phyloP scores from a whole-genome alignment of 306 rosid species.

The Neltuma alba region DNA sequence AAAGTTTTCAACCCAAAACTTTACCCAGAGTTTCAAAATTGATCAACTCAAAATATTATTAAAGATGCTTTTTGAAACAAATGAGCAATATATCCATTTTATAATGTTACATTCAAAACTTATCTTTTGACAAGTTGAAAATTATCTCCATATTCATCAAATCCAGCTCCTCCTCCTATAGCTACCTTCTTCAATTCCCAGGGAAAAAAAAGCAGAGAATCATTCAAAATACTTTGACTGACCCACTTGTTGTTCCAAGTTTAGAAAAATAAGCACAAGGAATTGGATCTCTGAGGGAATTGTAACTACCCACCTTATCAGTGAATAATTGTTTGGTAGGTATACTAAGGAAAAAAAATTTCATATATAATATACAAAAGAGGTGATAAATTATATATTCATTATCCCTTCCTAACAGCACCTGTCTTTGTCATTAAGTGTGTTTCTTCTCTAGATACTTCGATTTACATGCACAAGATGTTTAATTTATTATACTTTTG shows the following conservation, averaged over 20 bases:
- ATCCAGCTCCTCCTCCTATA: background rate
- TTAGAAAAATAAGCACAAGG: background rate
- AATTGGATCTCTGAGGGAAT: background rate
- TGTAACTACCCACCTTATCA: background rate
- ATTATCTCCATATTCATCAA: background rate
- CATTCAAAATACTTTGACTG: background rate
- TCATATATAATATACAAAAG: background rate
- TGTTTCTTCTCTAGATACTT: background rate
- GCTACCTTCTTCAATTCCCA: background rate
- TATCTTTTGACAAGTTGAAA: background rate
- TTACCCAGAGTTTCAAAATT: constrained; percentile 1
- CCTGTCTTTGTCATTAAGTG: background rate
- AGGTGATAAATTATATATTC: background rate
- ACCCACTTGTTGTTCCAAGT: background rate
- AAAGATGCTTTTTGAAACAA: background rate
- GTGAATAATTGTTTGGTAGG: background rate
- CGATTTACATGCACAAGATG: background rate
- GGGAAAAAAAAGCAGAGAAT: background rate
- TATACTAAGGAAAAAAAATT: background rate
- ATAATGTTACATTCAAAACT: background rate
- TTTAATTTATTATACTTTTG: too few relatives aligned
- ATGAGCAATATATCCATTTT: background rate
- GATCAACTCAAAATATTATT: background rate
- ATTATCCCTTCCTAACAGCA: too few relatives aligned
- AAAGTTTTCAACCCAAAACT: background rate